Base-by-base conservation (phyloP, 768 basidiomycete species). In the Hygrocybe coccinea region DNA sequence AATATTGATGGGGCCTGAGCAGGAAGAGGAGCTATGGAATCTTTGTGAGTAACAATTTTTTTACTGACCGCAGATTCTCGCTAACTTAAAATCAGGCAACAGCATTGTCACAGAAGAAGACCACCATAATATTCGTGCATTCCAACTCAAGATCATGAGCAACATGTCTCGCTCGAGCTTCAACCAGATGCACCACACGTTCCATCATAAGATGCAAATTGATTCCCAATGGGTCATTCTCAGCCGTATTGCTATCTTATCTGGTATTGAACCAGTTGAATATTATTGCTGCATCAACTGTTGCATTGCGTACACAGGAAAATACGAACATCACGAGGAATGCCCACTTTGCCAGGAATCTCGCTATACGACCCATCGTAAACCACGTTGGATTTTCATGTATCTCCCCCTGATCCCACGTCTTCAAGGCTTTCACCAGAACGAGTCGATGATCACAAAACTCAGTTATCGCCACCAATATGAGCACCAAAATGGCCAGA, bases 261-360 rank as follows among this genome's bases (percentile, higher is more conserved):
- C 74, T 2, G 69, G 64, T 2, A 59, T 77, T 38, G 57, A 65
- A 24, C 68, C 73, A 0, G 52, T 62, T 1, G 41, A 36, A 2
- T 74, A 65, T 60, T 61, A 79, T 59, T 78, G 76, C 61, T 80
- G 79, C 60, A 49, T 64, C 24, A 72, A 74, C 51, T 74, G 71
- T 0, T 80, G 79, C 57, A 60, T 60, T 50, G 69, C 67, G 52
- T 79, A 62, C 55, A 59, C 65, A 11, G 75, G 74, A 1, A 58
- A 64, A 0, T 64, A 71, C 36, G 60, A 55, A 4, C 58, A 66
- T 2, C 49, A 64, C 6, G 53, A 61, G 0, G 12, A 29, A 7
- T 80, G 78, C 52, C 71, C 70, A 1, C 62, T 62, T 59, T 79
- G 77, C 62, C 41, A 67, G 0, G 61, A 64, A 46, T 15, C 68